Evolutionary conservation across 2,329 filamentous ascomycete species (phyloP).

Genomic region (Stemphylium beticola): DNA sequence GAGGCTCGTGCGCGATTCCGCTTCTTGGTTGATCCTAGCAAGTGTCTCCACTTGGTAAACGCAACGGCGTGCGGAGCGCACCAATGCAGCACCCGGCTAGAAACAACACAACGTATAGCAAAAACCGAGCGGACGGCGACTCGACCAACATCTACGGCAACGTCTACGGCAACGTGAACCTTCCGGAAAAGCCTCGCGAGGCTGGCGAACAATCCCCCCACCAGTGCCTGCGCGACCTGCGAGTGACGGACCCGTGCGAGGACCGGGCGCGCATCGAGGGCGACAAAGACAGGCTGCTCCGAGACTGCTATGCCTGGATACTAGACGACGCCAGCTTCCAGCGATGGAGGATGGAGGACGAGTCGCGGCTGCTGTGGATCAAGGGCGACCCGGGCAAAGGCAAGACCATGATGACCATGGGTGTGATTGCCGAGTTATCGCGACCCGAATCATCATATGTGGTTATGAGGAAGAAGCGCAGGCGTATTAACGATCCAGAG

Average conservation of each 20-base stretch:
- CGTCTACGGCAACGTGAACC: background rate
- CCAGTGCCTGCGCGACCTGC: conserved; percentile 19
- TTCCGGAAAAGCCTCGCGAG: background rate
- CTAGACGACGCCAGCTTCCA: conserved; percentile 29
- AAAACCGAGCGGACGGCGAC: background rate
- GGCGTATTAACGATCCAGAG: too few species aligned
- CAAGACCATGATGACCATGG: conserved; percentile 39
- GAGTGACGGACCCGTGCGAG: conserved; percentile 19
- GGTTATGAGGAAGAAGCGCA: background rate
- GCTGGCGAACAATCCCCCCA: background rate
- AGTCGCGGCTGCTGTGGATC: conserved; percentile 36
- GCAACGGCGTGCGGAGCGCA: background rate
- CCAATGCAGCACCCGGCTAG: background rate
- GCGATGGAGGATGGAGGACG: conserved; percentile 20
- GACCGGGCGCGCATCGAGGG: conserved; percentile 20
- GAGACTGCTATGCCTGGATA: conserved; percentile 26
- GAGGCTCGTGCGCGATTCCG: background rate
- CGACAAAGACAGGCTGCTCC: conserved; percentile 21
- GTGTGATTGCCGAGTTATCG: conserved; percentile 10
- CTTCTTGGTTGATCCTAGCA: background rate
- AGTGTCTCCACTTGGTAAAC: background rate
- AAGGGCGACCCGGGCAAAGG: conserved; percentile 54
- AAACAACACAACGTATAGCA: background rate
- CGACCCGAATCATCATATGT: background rate
- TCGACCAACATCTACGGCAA: background rate